phyloP scores from a whole-genome alignment of 2,329 filamentous ascomycete species.

The Aplosporella prunicola region DNA sequence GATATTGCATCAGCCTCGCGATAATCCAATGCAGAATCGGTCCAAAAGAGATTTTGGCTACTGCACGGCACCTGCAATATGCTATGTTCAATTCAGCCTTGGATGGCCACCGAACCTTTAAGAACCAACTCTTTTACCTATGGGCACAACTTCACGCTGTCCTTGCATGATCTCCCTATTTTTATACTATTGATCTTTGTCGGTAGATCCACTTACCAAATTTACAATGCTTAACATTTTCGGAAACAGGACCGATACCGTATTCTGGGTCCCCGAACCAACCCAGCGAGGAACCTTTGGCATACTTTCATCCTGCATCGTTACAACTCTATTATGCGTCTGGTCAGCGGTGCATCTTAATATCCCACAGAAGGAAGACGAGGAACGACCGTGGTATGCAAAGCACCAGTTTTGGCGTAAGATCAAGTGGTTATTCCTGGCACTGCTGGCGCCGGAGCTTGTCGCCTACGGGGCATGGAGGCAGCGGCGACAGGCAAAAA shows the following conservation, averaged over 20 bases:
- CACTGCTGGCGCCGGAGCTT: conserved; percentile 8
- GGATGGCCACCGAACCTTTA: too few relatives aligned
- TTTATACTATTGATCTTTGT: too few relatives aligned
- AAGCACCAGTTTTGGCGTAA: conserved; percentile 3
- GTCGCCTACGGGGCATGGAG: neutral
- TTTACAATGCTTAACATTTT: neutral
- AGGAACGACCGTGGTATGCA: neutral
- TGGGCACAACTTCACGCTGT: too few relatives aligned
- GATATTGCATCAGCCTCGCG: too few relatives aligned
- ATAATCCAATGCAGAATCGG: too few relatives aligned
- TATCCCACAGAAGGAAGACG: conserved; percentile 4
- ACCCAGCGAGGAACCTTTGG: conserved; percentile 11
- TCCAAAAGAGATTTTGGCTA: too few relatives aligned
- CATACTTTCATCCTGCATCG: conserved; percentile 12
- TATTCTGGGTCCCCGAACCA: conserved; percentile 11
- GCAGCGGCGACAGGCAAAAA: neutral
- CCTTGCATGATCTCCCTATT: too few relatives aligned
- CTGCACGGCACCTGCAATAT: too few relatives aligned
- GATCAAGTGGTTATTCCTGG: conserved; percentile 5
- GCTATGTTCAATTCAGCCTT: too few relatives aligned
- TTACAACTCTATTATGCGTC: conserved; percentile 12
- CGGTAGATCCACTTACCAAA: too few relatives aligned
- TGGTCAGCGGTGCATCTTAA: conserved; percentile 14
- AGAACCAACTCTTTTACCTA: too few relatives aligned
- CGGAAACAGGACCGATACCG: conserved; percentile 1